Percentiles rank a stretch among this genome's conserved stretches.
phyloP scores from a whole-genome alignment of 78 protist genomes.

The Speleostelium caveatum region DNA sequence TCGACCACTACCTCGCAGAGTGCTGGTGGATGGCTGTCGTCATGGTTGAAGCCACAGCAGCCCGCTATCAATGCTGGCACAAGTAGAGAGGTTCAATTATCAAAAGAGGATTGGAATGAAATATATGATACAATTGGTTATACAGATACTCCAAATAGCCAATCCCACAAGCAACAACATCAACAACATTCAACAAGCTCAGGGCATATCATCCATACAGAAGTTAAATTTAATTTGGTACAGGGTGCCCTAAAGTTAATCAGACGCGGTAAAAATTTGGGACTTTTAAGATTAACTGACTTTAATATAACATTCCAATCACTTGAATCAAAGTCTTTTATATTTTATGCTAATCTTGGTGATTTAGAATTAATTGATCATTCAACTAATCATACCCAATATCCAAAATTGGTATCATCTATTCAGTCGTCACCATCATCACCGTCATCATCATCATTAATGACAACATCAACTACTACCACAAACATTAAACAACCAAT shows the following conservation, averaged over 20 bases:
- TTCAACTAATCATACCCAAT: conserved; percentile 28
- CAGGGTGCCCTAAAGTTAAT: conserved; percentile 15
- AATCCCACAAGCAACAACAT: background rate
- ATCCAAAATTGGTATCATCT: conserved; percentile 16
- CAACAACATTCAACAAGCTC: background rate
- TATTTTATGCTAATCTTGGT: conserved; percentile 15
- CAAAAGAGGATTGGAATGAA: conserved; percentile 69
- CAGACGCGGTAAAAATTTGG: background rate
- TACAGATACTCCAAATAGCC: background rate
- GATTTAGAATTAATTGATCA: conserved; percentile 52
- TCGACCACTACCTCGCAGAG: background rate
- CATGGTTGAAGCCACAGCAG: background rate
- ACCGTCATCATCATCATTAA: background rate
- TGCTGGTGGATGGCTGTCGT: background rate
- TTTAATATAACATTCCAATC: conserved; percentile 11
- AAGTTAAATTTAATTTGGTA: background rate
- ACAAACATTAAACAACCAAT: background rate
- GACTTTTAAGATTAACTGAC: conserved; percentile 15
- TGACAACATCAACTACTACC: conserved; percentile 7
- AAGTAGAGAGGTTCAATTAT: conserved; percentile 10
- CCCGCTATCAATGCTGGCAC: background rate
- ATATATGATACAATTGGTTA: conserved; percentile 68
- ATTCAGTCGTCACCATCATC: conserved; percentile 16
- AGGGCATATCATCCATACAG: background rate
- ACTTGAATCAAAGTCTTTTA: conserved; percentile 2